Percentiles rank a stretch among this genome's conserved stretches.
Evolutionary conservation across 1,139 yeast species (phyloP).

Genomic region (Pichia cactophila): DNA sequence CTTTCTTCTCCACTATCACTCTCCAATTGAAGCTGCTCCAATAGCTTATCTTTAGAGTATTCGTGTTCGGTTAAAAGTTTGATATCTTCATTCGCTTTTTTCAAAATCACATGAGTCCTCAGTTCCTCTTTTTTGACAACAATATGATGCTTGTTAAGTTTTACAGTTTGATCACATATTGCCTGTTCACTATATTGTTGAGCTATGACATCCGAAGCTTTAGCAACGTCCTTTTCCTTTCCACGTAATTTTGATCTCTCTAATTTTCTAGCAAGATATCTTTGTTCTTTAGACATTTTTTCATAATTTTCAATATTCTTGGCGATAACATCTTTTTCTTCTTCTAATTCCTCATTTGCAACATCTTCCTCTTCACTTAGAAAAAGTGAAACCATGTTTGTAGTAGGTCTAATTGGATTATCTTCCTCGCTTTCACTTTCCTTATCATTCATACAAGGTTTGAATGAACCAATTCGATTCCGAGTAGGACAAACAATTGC

Average conservation of each 20-base stretch:
- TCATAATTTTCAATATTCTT: slow-evolving; percentile 17
- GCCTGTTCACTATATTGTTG: neutral
- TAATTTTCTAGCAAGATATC: slow-evolving; percentile 21
- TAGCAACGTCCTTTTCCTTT: slow-evolving; percentile 2
- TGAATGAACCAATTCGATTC: neutral
- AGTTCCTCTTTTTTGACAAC: neutral
- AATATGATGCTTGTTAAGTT: neutral
- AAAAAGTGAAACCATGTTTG: slow-evolving; percentile 2
- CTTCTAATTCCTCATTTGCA: neutral
- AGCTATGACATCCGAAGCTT: neutral
- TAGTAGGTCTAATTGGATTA: neutral
- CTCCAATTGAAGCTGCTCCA: neutral
- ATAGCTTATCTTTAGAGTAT: neutral
- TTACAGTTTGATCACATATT: neutral
- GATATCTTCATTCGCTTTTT: neutral
- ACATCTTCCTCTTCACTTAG: slow-evolving; percentile 4
- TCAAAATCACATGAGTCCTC: neutral
- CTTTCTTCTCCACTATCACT: neutral
- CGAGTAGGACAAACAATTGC: slow-evolving; percentile 1
- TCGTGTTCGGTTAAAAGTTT: neutral
- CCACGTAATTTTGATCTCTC: slow-evolving; percentile 16
- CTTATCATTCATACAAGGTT: neutral
- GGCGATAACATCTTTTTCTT: neutral
- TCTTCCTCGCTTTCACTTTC: slow-evolving; percentile 2
- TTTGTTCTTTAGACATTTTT: slow-evolving; percentile 21